Conservation (phyloP, 129 eudicot species). For the Artemisia argyi region DNA sequence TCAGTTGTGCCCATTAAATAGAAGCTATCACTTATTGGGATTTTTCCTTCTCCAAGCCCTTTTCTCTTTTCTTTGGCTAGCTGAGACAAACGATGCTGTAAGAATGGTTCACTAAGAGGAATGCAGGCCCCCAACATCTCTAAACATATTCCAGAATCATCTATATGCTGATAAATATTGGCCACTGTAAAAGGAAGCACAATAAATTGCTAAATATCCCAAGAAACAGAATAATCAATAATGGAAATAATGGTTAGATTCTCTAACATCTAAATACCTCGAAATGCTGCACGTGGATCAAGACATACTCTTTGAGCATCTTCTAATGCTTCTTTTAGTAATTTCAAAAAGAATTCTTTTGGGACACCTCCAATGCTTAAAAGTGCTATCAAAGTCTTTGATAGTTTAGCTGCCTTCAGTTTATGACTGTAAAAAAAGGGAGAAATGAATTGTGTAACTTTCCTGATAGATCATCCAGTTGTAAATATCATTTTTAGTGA, state of each 20-base stretch:
- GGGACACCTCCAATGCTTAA: conserved; percentile 80
- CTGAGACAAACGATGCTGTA: conserved; percentile 46
- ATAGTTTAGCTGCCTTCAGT: conserved; percentile 49
- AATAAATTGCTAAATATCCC: neutral
- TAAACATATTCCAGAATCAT: conserved; percentile 40
- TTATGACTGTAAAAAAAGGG: conserved; percentile 42
- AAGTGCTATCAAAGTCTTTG: conserved; percentile 61
- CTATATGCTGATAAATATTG: conserved; percentile 38
- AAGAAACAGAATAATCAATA: neutral
- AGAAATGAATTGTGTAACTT: neutral
- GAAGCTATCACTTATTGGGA: conserved; percentile 65
- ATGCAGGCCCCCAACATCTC: conserved; percentile 57
- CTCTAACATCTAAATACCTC: conserved; percentile 42
- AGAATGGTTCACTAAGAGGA: conserved; percentile 63
- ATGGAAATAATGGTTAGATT: neutral
- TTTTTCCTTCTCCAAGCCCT: conserved; percentile 59
- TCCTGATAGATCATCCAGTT: neutral
- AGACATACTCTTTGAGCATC: conserved; percentile 42
- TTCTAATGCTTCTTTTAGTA: conserved; percentile 41
- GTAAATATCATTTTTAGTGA: neutral
- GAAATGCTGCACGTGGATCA: conserved; percentile 57
- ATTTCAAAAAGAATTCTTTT: conserved; percentile 41
- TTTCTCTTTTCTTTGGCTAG: conserved; percentile 45
- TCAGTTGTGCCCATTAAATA: conserved; percentile 85
- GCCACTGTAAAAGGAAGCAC: conserved; percentile 53